Percentiles rank a stretch among this genome's conserved stretches.
Evolutionary conservation across 495 filamentous ascomycete species (phyloP).

Genomic region (Neurospora sp.): DNA sequence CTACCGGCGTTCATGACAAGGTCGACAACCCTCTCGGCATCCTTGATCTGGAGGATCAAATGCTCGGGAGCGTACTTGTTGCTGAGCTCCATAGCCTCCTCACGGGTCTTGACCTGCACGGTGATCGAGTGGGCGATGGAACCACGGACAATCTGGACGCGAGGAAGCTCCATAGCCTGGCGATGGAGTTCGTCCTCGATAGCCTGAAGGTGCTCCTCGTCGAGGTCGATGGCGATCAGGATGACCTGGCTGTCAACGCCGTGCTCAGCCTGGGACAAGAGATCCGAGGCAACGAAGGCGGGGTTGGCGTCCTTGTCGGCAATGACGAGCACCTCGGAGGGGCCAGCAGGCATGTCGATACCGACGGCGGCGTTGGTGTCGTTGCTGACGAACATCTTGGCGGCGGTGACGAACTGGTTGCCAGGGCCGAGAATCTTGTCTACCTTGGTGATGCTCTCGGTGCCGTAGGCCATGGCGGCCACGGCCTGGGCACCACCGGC

Average conservation of each 20-base stretch:
- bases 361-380: slow-evolving; percentile 89
- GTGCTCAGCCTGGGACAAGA: slow-evolving; percentile 93
- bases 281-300: slow-evolving; percentile 88
- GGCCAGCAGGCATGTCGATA: slow-evolving; percentile 98
- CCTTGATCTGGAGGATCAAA: slow-evolving; percentile 78
- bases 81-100: slow-evolving; percentile 77
- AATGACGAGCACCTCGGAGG: slow-evolving; percentile 90
- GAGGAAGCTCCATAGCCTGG: slow-evolving; percentile 79
- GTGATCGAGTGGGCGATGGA: slow-evolving; percentile 86
- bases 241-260: slow-evolving; percentile 93
- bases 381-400: slow-evolving; percentile 95
- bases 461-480: slow-evolving; percentile 77
- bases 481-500: slow-evolving; percentile 96
- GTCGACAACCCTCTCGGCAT: slow-evolving; percentile 60
- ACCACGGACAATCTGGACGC: slow-evolving; percentile 88
- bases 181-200: slow-evolving; percentile 86
- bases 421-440: slow-evolving; percentile 98
- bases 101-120: slow-evolving; percentile 65
- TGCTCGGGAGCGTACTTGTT: slow-evolving; percentile 98
- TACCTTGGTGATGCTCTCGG: slow-evolving; percentile 78
- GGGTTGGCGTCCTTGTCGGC: slow-evolving; percentile 88
- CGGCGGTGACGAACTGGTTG: slow-evolving; percentile 97
- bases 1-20: slow-evolving; percentile 89
- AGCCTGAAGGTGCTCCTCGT: slow-evolving; percentile 56
- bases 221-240: slow-evolving; percentile 74